A percentile compares a stretch with the other conserved stretches of the same genome.
phyloP scores from a whole-genome alignment of 345 rosid genomes.

The Citrus trifoliata region DNA sequence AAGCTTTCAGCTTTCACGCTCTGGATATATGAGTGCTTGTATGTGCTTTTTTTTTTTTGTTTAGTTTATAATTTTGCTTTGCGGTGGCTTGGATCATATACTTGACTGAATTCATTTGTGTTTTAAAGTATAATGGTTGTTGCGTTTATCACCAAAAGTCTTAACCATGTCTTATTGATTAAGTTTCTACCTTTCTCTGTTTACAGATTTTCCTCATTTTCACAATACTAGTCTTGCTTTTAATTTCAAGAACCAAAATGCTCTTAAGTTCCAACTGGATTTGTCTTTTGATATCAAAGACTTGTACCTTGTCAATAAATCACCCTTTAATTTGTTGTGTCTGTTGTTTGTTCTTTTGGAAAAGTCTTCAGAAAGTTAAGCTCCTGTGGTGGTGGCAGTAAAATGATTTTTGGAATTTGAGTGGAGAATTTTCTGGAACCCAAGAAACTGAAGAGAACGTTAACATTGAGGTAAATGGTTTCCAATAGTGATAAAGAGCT shows the following conservation, averaged over 20 bases:
- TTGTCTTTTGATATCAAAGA: background rate
- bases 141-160: background rate
- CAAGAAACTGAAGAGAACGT: background rate
- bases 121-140: background rate
- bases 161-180: background rate
- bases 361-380: background rate
- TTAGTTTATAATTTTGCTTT: background rate
- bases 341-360: constrained; percentile 9
- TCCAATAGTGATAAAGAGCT: background rate
- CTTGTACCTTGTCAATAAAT: background rate
- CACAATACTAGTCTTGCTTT: background rate
- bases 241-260: background rate
- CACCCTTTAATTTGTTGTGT: background rate
- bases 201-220: background rate
- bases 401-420: background rate
- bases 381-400: background rate
- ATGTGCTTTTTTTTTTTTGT: background rate
- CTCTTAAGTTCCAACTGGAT: background rate
- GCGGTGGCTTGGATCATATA: background rate
- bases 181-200: background rate
- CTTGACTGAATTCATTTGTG: background rate
- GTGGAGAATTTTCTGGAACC: background rate
- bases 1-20: background rate
- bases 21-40: background rate
- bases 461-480: constrained; percentile 8